Conservation (phyloP, 306 rosid species). For the Gastrolobium villosum region DNA sequence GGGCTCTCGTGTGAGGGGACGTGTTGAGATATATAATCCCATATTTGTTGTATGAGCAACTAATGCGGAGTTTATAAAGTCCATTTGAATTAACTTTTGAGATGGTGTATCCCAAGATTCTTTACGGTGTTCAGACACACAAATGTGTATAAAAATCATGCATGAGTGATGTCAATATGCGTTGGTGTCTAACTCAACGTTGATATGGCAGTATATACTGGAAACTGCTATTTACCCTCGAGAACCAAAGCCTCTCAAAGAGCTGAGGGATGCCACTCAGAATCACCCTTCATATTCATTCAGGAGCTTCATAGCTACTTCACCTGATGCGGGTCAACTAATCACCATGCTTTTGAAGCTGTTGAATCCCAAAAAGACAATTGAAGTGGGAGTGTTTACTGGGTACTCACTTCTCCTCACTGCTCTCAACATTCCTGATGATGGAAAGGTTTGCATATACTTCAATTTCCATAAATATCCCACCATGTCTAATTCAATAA, state of each 20-base stretch:
- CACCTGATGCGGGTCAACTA: conserved; percentile 59
- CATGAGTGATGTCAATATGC: too few species aligned
- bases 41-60: too few species aligned
- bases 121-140: too few species aligned
- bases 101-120: too few species aligned
- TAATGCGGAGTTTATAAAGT: too few species aligned
- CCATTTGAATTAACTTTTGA: too few species aligned
- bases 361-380: conserved; percentile 52
- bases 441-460: conserved; percentile 57
- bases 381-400: conserved; percentile 62
- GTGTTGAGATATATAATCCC: too few species aligned
- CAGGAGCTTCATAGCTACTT: conserved; percentile 46
- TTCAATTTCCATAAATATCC: neutral
- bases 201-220: conserved; percentile 50
- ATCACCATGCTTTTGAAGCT: conserved; percentile 54
- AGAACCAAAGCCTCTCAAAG: too few species aligned
- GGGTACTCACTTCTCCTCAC: conserved; percentile 38
- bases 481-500: neutral
- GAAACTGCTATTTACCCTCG: conserved; percentile 48
- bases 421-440: conserved; percentile 55
- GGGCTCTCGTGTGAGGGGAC: too few species aligned
- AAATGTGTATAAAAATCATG: too few species aligned
- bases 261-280: conserved; percentile 47
- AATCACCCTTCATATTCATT: conserved; percentile 34
- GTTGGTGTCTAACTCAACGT: neutral